Base-by-base conservation (phyloP, 768 basidiomycete genomes). In the Podaxis rugospora region DNA sequence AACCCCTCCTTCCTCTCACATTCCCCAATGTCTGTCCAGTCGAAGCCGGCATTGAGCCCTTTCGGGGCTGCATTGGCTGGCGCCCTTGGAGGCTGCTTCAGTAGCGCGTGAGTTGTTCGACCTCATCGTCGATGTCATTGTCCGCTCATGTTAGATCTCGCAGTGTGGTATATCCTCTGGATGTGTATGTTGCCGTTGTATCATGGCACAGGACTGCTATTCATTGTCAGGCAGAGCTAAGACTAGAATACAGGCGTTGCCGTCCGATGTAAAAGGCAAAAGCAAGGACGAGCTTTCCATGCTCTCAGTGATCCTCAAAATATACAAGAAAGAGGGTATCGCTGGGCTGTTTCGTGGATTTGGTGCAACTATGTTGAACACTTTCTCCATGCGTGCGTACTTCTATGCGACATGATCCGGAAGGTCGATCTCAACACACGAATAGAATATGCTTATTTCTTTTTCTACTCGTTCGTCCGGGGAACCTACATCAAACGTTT, bases 391-490 rank as follows among this genome's bases (percentile, higher is more conserved):
- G 87, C 95, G 96, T 95, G 69, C 69, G 93, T 83, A 23, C 21
- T 28, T 13, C 21, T 32, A 3, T 42, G 28, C 28, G 47, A 37
- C 40, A 21, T 21, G 14, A 57, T 64, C 62, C 55, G 66, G 65
- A 4, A 21, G 35, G 5, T 36, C 37, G 10, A 49, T 49, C 25
- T 27, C 10, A 62, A 11, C 27, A 7, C 55, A 39, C 32, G 55
- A 37, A 46, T 64, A 97, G 95, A 97, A 85, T 98, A 95, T 70
- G 96, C 97, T 25, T 99, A 99, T 77, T 99, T 99, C 82, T 98
- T 96, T 82, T 98, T 97, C 78, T 98, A 98, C 72, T 91, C 95
- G 21, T 80, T 94, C 72, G 90, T 98, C 25, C 85, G 97, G 65
- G 85, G 81, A 21, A 82, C 90, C 4, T 95, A 95, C 74, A 84